These are phyloP conservation scores for Chamaenerion angustifolium DNA, from an alignment of 345 rosid genomes.

Conservation along the genomic window DNA sequence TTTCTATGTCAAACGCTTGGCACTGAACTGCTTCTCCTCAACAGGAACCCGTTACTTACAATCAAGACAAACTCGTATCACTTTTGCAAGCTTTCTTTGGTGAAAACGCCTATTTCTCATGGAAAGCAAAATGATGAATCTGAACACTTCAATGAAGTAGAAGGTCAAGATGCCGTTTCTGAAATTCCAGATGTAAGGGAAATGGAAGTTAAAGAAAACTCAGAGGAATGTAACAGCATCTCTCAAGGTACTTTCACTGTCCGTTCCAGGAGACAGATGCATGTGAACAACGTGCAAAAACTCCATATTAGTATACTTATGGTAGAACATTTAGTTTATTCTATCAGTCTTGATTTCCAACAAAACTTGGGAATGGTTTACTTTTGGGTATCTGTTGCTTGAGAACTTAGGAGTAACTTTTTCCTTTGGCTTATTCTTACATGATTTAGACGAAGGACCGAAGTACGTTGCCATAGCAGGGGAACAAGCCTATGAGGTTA, in stretches of 20 bases:
- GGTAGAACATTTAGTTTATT: no score
- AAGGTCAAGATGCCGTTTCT: slow-evolving; percentile 8
- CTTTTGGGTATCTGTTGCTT: no score
- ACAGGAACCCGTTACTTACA: slow-evolving; percentile 43
- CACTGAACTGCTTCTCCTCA: slow-evolving; percentile 1
- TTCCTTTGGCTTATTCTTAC: neutral
- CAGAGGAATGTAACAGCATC: slow-evolving; percentile 13
- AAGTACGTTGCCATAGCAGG: slow-evolving; percentile 68
- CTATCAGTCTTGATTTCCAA: no score
- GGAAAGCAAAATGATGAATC: slow-evolving; percentile 15
- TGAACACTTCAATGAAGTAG: slow-evolving; percentile 12
- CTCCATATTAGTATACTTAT: no score
- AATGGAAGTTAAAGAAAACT: slow-evolving; percentile 1
- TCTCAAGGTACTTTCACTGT: slow-evolving; percentile 24
- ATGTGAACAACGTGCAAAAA: neutral
- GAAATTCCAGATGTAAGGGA: slow-evolving; percentile 16
- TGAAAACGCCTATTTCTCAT: slow-evolving; percentile 33
- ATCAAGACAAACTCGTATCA: slow-evolving; percentile 61
- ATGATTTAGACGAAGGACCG: slow-evolving; percentile 19
- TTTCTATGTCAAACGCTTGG: neutral
- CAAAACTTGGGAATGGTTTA: no score
- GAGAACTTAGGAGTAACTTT: neutral
- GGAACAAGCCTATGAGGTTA: slow-evolving; percentile 59
- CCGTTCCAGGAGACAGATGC: neutral
- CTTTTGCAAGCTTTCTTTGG: slow-evolving; percentile 89